A percentile compares a stretch with the other conserved stretches of the same genome.
Evolutionary conservation across 2,329 filamentous ascomycete species (phyloP).

Genomic region (Fusarium cicatricum): DNA sequence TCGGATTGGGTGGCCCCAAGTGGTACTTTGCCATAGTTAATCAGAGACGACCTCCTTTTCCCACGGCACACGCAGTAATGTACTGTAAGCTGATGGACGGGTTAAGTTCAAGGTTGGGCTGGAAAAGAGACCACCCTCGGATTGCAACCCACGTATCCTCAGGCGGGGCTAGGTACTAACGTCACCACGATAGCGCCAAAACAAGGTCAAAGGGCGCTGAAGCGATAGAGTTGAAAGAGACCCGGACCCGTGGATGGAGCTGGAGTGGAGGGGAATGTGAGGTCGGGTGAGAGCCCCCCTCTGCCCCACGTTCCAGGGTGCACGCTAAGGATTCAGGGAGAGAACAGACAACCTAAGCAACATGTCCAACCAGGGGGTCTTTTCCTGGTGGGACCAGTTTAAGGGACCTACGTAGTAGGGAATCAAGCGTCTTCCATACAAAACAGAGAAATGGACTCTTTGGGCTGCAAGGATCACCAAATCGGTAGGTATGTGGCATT

Average conservation of each 20-base stretch:
- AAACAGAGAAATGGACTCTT: too few relatives aligned
- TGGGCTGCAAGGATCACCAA: too few relatives aligned
- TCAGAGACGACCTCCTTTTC: too few relatives aligned
- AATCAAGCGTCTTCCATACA: not conserved
- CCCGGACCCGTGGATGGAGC: constrained; percentile 3
- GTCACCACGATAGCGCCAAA: constrained; percentile 30
- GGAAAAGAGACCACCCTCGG: too few relatives aligned
- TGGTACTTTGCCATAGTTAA: too few relatives aligned
- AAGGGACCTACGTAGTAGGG: constrained; percentile 3
- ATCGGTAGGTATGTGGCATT: not conserved
- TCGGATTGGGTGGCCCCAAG: too few relatives aligned
- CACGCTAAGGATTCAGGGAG: constrained; percentile 29
- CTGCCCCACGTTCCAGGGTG: constrained; percentile 30
- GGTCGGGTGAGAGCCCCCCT: too few relatives aligned
- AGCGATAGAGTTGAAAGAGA: not conserved
- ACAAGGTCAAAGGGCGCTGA: constrained; percentile 9
- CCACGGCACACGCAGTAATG: too few relatives aligned
- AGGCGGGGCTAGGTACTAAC: constrained; percentile 28
- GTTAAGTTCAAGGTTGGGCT: too few relatives aligned
- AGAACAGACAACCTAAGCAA: not conserved
- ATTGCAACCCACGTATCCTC: constrained; percentile 17
- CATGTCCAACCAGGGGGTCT: not conserved
- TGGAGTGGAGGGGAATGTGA: constrained; percentile 1
- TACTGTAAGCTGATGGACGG: too few relatives aligned
- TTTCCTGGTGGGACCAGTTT: constrained; percentile 2